These are phyloP conservation scores for Oryza glaberrima DNA, from an alignment of 176 grass and related monocot genomes.

Conservation along the genomic window DNA sequence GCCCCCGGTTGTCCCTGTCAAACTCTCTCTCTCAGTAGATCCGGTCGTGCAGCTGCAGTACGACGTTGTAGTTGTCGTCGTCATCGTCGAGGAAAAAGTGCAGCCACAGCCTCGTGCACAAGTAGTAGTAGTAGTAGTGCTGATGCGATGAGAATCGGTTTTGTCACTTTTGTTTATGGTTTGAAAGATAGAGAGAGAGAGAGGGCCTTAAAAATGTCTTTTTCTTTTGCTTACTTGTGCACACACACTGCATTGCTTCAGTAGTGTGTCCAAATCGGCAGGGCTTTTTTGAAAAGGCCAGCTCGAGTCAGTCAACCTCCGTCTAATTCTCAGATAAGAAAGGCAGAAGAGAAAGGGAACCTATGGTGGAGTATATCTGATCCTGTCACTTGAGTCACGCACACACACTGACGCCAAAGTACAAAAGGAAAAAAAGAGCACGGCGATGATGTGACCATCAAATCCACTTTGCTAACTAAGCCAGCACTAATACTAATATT, in stretches of 20 bases:
- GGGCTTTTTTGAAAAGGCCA: constrained; percentile 14
- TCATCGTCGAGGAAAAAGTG: constrained; percentile 23
- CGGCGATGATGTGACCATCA: constrained; percentile 39
- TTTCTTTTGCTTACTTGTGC: neutral
- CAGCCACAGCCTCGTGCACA: neutral
- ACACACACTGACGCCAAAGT: constrained; percentile 29
- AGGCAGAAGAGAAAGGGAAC: neutral
- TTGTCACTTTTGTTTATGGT: constrained; percentile 12
- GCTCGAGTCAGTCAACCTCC: constrained; percentile 32
- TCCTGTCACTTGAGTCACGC: constrained; percentile 9
- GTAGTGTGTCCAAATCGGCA: constrained; percentile 26
- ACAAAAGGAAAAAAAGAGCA: constrained; percentile 11
- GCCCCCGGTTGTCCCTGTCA: neutral
- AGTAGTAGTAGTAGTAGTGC: neutral
- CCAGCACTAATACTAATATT: neutral
- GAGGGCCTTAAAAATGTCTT: neutral
- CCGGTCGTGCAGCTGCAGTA: too few relatives aligned
- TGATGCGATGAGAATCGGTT: constrained; percentile 7
- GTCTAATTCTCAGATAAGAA: neutral
- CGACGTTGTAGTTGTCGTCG: neutral
- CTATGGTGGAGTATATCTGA: neutral
- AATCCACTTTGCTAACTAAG: constrained; percentile 14
- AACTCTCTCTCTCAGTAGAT: neutral
- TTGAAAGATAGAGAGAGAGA: neutral
- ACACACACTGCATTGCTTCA: neutral